Evolutionary conservation across 164 flowering plant genomes (phyloP).

Genomic region (Vitis cinerea): DNA sequence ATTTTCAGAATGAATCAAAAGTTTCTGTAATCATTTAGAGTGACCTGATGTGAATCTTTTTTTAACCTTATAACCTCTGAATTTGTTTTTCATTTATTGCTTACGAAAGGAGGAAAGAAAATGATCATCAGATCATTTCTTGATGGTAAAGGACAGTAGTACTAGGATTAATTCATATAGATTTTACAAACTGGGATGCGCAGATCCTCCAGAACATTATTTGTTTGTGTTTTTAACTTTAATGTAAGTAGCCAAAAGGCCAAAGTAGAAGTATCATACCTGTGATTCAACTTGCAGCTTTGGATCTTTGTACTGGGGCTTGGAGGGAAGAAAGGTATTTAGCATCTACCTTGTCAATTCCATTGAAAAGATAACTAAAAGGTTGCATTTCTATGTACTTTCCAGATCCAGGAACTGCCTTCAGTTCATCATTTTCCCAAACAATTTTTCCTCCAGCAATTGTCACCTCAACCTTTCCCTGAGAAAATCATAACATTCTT

Average conservation of each 20-base stretch:
- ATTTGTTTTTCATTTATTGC: too few species aligned
- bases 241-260: not conserved
- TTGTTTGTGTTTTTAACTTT: not conserved
- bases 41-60: not conserved
- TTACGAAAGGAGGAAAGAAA: too few species aligned
- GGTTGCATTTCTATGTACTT: conserved; percentile 80
- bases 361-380: conserved; percentile 66
- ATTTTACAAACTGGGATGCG: too few species aligned
- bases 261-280: too few species aligned
- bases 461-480: conserved; percentile 96
- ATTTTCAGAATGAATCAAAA: too few species aligned
- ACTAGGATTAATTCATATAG: too few species aligned
- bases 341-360: conserved; percentile 68
- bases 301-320: conserved; percentile 71
- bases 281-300: conserved; percentile 21
- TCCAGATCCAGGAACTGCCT: conserved; percentile 74
- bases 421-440: conserved; percentile 76
- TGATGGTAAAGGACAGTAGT: too few species aligned
- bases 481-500: conserved; percentile 6
- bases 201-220: too few species aligned
- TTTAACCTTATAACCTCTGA: too few species aligned
- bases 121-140: too few species aligned
- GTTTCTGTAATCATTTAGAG: too few species aligned
- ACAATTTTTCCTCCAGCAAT: conserved; percentile 89
- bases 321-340: conserved; percentile 64